Conservation (phyloP, 208 protist genomes). For the Trypanosoma rangeli region DNA sequence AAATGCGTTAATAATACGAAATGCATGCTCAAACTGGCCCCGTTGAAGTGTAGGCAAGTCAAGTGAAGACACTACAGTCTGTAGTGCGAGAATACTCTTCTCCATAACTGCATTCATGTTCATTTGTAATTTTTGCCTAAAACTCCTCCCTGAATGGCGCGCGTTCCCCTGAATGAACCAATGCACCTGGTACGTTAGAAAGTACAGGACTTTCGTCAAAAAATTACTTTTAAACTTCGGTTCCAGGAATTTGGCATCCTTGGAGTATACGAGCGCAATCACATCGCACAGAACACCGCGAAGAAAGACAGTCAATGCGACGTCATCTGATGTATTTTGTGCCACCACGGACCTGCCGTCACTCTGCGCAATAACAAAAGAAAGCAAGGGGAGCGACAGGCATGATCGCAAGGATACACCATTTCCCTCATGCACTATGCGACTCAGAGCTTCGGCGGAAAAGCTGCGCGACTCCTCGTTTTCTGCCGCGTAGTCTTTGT, state of each 20-base stretch:
- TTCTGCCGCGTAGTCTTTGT: background rate
- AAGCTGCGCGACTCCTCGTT: background rate
- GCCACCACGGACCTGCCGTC: background rate
- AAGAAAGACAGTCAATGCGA: conserved; percentile 20
- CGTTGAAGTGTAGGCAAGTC: background rate
- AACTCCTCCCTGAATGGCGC: background rate
- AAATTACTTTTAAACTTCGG: conserved; percentile 20
- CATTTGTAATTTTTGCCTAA: background rate
- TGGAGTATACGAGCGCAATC: conserved; percentile 25
- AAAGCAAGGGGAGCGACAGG: conserved; percentile 17
- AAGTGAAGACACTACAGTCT: conserved; percentile 24
- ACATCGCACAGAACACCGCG: conserved; percentile 29
- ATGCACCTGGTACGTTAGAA: conserved; percentile 23
- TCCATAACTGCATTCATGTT: conserved; percentile 16
- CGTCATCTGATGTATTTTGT: background rate
- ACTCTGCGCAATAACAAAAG: background rate
- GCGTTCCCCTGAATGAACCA: conserved; percentile 22
- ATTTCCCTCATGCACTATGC: conserved; percentile 20
- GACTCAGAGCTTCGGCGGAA: conserved; percentile 1
- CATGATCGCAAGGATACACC: conserved; percentile 14
- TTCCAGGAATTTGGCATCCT: conserved; percentile 29
- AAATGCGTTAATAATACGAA: conserved; percentile 16
- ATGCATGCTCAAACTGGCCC: background rate
- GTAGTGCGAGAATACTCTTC: conserved; percentile 27
- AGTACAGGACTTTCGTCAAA: conserved; percentile 23